Conservation (phyloP, 768 basidiomycete species). For the Coprinopsis cinerea region DNA sequence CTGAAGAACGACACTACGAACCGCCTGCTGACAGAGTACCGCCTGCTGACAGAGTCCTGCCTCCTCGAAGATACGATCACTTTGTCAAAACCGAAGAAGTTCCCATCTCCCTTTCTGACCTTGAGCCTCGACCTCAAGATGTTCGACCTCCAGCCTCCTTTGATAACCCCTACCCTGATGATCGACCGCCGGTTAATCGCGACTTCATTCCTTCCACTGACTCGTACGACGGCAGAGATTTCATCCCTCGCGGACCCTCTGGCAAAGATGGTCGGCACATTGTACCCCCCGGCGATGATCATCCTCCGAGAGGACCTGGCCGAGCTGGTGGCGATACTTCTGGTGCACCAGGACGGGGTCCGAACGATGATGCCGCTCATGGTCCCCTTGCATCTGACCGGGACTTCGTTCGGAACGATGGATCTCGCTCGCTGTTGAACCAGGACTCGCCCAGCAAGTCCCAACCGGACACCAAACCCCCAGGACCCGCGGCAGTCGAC, state of each 20-base stretch:
- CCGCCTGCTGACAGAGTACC: background rate
- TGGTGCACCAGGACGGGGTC: background rate
- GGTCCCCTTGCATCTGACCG: too few species aligned
- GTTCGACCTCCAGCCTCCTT: background rate
- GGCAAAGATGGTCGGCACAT: background rate
- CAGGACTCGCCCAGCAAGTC: too few species aligned
- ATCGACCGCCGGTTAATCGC: constrained; percentile 1
- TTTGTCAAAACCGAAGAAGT: constrained; percentile 9
- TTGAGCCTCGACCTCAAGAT: constrained; percentile 2
- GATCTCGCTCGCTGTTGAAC: too few species aligned
- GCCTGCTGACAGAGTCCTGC: background rate
- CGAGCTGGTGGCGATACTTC: background rate
- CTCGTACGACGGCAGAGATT: background rate
- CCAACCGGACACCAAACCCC: too few species aligned
- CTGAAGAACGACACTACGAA: constrained; percentile 8
- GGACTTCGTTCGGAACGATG: too few species aligned
- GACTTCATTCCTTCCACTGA: constrained; percentile 5
- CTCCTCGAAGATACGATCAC: background rate
- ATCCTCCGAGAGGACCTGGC: background rate
- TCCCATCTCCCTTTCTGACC: constrained; percentile 8
- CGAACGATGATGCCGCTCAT: background rate
- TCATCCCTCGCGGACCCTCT: background rate
- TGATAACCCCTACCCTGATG: background rate
- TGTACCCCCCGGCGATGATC: background rate
- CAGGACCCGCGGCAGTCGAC: background rate